Percentiles rank a stretch among this genome's conserved stretches.
These are phyloP conservation scores for Metschnikowia baotianmanensis DNA, from an alignment of 805 yeast genomes.

Conservation along the genomic window DNA sequence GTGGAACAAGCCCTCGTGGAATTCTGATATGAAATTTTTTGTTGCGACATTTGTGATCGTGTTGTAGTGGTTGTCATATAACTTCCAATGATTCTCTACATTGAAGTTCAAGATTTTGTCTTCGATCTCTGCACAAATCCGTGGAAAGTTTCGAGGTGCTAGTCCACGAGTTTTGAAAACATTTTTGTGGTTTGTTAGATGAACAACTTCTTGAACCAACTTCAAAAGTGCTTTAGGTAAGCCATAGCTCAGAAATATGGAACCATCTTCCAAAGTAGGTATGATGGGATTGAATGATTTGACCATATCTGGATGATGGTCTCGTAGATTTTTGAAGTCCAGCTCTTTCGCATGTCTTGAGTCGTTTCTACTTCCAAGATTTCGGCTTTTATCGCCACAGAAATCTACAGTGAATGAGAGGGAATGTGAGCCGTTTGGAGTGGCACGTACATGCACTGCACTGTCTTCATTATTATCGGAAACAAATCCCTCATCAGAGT, in stretches of 20 bases:
- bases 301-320: background rate
- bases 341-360: background rate
- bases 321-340: slow-evolving; percentile 3
- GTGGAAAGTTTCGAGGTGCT: slow-evolving; percentile 54
- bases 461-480: slow-evolving; percentile 16
- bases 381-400: slow-evolving; percentile 7
- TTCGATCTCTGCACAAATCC: slow-evolving; percentile 53
- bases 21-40: slow-evolving; percentile 28
- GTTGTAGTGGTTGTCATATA: slow-evolving; percentile 27
- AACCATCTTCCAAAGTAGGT: slow-evolving; percentile 19
- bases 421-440: slow-evolving; percentile 12
- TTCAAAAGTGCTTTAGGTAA: slow-evolving; percentile 46
- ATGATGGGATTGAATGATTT: slow-evolving; percentile 7
- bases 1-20: slow-evolving; percentile 43
- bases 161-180: slow-evolving; percentile 39
- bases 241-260: slow-evolving; percentile 45
- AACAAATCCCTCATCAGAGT: slow-evolving; percentile 17
- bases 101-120: slow-evolving; percentile 49
- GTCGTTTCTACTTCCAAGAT: slow-evolving; percentile 14
- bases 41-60: slow-evolving; percentile 17
- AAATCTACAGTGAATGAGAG: slow-evolving; percentile 31
- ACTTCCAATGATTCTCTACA: slow-evolving; percentile 38
- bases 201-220: slow-evolving; percentile 45
- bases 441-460: slow-evolving; percentile 13
- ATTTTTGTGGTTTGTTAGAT: slow-evolving; percentile 51